Percentiles rank a stretch among this genome's conserved stretches.
Conservation (phyloP, 495 filamentous ascomycete genomes). For the Daldinia vernicosa region DNA sequence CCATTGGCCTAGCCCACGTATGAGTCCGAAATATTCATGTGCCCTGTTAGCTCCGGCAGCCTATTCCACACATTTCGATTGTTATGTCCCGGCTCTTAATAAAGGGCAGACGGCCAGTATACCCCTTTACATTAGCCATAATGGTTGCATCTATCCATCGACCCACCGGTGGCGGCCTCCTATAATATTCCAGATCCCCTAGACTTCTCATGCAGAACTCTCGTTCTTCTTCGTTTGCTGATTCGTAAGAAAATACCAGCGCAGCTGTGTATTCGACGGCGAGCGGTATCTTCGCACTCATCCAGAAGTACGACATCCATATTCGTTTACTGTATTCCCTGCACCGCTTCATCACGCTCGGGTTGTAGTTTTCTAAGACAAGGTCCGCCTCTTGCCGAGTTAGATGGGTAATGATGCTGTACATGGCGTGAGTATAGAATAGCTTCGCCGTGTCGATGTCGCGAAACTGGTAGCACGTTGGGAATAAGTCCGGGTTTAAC, state of each 20-base stretch:
- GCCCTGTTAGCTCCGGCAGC: slow-evolving; percentile 40
- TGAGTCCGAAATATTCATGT: background rate
- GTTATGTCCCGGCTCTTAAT: slow-evolving; percentile 40
- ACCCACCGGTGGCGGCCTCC: slow-evolving; percentile 42
- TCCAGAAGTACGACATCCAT: slow-evolving; percentile 43
- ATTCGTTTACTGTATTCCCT: slow-evolving; percentile 38
- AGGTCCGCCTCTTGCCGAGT: slow-evolving; percentile 40
- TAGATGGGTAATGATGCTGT: slow-evolving; percentile 35
- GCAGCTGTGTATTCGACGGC: slow-evolving; percentile 43
- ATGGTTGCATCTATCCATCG: slow-evolving; percentile 43
- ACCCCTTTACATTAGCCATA: slow-evolving; percentile 46
- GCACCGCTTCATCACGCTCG: slow-evolving; percentile 33
- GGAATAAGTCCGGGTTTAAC: slow-evolving; percentile 28
- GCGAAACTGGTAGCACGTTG: slow-evolving; percentile 41
- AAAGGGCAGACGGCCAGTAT: slow-evolving; percentile 43
- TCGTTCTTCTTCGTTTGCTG: slow-evolving; percentile 42
- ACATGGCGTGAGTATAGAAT: slow-evolving; percentile 40
- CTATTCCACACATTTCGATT: slow-evolving; percentile 42
- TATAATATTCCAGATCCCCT: slow-evolving; percentile 43
- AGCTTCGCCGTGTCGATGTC: slow-evolving; percentile 44
- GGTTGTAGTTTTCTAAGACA: slow-evolving; percentile 25
- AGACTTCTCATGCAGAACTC: slow-evolving; percentile 38
- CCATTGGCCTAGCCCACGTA: background rate
- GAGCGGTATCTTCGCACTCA: slow-evolving; percentile 38
- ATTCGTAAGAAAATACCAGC: slow-evolving; percentile 45